Percentiles rank a stretch among this genome's conserved stretches.
phyloP scores from a whole-genome alignment of 768 basidiomycete species.

The Suillus subluteus region DNA sequence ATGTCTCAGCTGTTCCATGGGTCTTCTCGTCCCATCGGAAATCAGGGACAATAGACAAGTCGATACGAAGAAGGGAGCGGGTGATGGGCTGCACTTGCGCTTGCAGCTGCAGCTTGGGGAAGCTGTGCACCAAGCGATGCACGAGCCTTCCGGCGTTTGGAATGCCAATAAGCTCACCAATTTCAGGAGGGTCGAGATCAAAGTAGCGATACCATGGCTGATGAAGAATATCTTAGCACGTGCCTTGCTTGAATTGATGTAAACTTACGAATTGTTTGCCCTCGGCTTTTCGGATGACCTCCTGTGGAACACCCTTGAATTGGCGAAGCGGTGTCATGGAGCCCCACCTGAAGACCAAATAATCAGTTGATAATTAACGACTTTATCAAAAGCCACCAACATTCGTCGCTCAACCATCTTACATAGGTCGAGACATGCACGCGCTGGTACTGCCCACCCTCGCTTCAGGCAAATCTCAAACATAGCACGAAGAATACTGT shows the following conservation, averaged over 20 bases:
- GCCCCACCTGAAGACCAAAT: conserved; percentile 70
- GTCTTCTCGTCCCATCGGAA: conserved; percentile 98
- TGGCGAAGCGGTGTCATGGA: conserved; percentile 98
- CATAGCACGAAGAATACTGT: conserved; percentile 89
- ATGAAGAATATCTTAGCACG: conserved; percentile 11
- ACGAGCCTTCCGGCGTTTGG: conserved; percentile 92
- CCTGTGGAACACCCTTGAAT: conserved; percentile 87
- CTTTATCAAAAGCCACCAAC: conserved; percentile 42
- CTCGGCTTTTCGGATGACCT: conserved; percentile 89
- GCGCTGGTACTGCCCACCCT: conserved; percentile 96
- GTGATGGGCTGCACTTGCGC: conserved; percentile 98
- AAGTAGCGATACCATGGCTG: conserved; percentile 98
- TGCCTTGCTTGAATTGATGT: background rate
- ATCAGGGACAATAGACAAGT: conserved; percentile 94
- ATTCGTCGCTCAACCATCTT: conserved; percentile 94
- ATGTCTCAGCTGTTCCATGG: conserved; percentile 86
- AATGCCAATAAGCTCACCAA: conserved; percentile 93
- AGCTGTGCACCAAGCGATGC: conserved; percentile 91
- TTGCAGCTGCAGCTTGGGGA: conserved; percentile 95
- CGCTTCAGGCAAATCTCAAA: conserved; percentile 98
- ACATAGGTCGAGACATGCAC: conserved; percentile 89
- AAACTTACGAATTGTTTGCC: conserved; percentile 91
- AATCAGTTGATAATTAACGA: background rate
- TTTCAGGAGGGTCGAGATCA: conserved; percentile 87
- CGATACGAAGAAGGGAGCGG: conserved; percentile 87